Percentiles rank a stretch among this genome's conserved stretches.
Evolutionary conservation across 306 rosid species (phyloP).

Genomic region (Castanea sativa): DNA sequence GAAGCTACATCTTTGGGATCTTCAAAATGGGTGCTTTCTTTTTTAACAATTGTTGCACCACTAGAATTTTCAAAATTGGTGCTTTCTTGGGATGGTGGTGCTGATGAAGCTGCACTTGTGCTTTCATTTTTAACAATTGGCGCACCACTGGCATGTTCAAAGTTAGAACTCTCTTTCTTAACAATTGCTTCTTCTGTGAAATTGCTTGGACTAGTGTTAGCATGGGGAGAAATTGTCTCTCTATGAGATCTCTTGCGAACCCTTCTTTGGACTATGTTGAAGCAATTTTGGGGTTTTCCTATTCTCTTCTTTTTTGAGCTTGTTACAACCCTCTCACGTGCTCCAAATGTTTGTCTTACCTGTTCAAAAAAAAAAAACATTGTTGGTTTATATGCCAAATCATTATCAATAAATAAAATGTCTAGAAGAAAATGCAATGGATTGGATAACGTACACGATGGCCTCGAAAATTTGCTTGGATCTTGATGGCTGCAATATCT

Average conservation of each 20-base stretch:
- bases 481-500: slow-evolving; percentile 13
- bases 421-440: neutral
- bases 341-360: neutral
- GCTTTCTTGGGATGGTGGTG: neutral
- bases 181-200: slow-evolving; percentile 21
- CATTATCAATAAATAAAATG: too few relatives aligned
- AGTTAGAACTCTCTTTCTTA: neutral
- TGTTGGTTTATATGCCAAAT: neutral
- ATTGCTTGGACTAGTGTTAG: slow-evolving; percentile 20
- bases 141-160: neutral
- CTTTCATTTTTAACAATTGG: neutral
- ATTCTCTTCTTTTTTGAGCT: slow-evolving; percentile 8
- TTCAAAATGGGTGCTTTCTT: too few relatives aligned
- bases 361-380: neutral
- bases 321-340: neutral
- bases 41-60: neutral
- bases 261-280: slow-evolving; percentile 38
- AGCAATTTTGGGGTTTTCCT: slow-evolving; percentile 46
- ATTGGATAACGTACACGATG: too few relatives aligned
- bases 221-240: slow-evolving; percentile 26
- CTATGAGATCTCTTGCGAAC: slow-evolving; percentile 32
- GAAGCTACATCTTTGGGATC: too few relatives aligned
- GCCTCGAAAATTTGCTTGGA: too few relatives aligned
- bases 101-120: neutral
- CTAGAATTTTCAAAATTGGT: too few relatives aligned